Evolutionary conservation across 1,139 yeast genomes (phyloP).

Genomic region (Diutina mesorugosa): DNA sequence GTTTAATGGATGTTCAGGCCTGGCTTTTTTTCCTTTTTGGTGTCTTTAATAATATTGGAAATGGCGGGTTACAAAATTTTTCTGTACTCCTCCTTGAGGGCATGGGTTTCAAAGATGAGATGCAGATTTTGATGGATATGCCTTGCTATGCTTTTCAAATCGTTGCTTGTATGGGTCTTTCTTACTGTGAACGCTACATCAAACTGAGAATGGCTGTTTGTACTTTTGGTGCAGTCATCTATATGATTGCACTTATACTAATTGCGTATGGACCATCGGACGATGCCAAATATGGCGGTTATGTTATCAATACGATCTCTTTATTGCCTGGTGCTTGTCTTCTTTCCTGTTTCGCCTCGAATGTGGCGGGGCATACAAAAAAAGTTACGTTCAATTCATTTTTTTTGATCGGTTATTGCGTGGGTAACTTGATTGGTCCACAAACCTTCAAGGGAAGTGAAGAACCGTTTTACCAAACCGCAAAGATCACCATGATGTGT

Average conservation of each 20-base stretch:
- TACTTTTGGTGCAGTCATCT: neutral
- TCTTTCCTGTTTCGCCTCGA: neutral
- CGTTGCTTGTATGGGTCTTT: slow-evolving; percentile 23
- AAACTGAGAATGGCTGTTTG: slow-evolving; percentile 2
- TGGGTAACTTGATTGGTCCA: slow-evolving; percentile 2
- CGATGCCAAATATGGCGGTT: neutral
- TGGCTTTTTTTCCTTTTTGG: slow-evolving; percentile 22
- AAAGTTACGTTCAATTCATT: neutral
- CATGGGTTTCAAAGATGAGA: slow-evolving; percentile 27
- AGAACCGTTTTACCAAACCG: neutral
- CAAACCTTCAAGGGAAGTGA: neutral
- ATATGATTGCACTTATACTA: neutral
- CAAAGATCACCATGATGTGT: neutral
- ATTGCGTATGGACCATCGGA: neutral
- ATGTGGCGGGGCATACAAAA: neutral
- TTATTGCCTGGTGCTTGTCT: neutral
- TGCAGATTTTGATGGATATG: slow-evolving; percentile 22
- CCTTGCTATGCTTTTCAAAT: slow-evolving; percentile 28
- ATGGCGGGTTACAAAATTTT: slow-evolving; percentile 39
- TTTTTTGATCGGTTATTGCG: neutral
- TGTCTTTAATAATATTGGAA: slow-evolving; percentile 31
- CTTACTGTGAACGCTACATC: slow-evolving; percentile 3
- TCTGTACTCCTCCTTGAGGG: slow-evolving; percentile 32
- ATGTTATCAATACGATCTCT: neutral
- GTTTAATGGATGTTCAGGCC: slow-evolving; percentile 30